phyloP scores from a whole-genome alignment of 192 early-diverging fungal genomes.

The Mortierella hygrophila region DNA sequence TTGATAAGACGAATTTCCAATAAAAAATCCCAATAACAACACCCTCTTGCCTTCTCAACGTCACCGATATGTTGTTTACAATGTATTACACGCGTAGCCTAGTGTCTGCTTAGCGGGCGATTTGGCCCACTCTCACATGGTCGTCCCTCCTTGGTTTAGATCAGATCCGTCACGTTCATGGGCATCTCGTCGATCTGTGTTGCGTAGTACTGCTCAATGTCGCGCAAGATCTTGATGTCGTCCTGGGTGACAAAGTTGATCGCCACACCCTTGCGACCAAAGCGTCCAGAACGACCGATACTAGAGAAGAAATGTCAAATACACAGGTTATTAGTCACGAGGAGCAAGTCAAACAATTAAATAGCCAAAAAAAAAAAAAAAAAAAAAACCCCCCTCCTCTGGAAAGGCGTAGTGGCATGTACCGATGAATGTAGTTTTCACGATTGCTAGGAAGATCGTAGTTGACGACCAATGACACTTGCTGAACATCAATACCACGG shows the following conservation, averaged over 20 bases:
- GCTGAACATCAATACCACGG: conserved; percentile 99
- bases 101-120: not conserved
- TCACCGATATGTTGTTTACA: not conserved
- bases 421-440: conserved; percentile 98
- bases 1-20: not conserved
- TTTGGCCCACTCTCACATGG: not conserved
- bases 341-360: not conserved
- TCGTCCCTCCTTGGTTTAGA: conserved; percentile 27
- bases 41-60: too few relatives aligned
- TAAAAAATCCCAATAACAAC: not conserved
- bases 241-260: conserved; percentile 99
- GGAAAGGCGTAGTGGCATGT: not conserved
- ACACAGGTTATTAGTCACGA: not conserved
- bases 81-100: conserved; percentile 6
- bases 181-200: conserved; percentile 99
- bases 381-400: not conserved
- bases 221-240: conserved; percentile 91
- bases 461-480: conserved; percentile 97
- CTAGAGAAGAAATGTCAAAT: not conserved
- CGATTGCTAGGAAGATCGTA: conserved; percentile 97
- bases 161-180: conserved; percentile 72
- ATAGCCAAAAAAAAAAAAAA: not conserved
- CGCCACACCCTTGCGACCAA: conserved; percentile 99
- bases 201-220: conserved; percentile 98
- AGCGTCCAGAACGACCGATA: conserved; percentile 97